Evolutionary conservation across 2,329 filamentous ascomycete species (phyloP).

Genomic region (Penicillium nordicum): DNA sequence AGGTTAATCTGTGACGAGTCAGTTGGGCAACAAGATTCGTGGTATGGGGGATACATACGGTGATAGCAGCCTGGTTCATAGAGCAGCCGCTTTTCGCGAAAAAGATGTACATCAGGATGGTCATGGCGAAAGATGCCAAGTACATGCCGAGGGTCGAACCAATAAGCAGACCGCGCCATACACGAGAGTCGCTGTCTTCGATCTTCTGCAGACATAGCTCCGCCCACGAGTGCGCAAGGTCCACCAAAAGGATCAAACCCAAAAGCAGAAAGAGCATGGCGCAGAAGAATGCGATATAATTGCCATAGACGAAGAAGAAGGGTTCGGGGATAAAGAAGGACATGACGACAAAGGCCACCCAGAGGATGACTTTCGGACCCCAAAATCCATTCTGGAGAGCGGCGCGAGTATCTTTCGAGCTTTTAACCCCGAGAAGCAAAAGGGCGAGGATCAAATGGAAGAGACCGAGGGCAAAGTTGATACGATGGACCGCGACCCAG

Average conservation of each 20-base stretch:
- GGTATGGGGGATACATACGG: conserved; percentile 45
- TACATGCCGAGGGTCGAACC: conserved; percentile 95
- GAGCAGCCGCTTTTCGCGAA: conserved; percentile 77
- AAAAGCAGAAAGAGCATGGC: conserved; percentile 93
- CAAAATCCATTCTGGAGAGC: conserved; percentile 96
- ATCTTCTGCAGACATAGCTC: conserved; percentile 95
- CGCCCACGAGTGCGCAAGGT: conserved; percentile 94
- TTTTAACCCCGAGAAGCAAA: conserved; percentile 79
- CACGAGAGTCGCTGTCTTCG: conserved; percentile 76
- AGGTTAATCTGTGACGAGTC: conserved; percentile 65
- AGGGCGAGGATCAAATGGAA: conserved; percentile 87
- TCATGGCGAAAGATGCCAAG: conserved; percentile 84
- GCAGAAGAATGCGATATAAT: conserved; percentile 82
- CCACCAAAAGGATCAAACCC: conserved; percentile 86
- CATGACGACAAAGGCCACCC: conserved; percentile 80
- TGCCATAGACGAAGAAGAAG: conserved; percentile 95
- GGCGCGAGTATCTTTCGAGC: conserved; percentile 82
- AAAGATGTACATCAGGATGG: conserved; percentile 94
- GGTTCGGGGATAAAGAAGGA: conserved; percentile 93
- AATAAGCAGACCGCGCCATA: conserved; percentile 84
- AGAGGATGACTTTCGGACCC: conserved; percentile 91
- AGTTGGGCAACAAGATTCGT: conserved; percentile 9
- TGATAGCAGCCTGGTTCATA: conserved; percentile 97
- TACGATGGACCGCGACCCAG: conserved; percentile 93
- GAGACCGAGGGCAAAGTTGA: conserved; percentile 94